phyloP scores from a whole-genome alignment of 768 basidiomycete genomes.

The Amanita pallidorosea region DNA sequence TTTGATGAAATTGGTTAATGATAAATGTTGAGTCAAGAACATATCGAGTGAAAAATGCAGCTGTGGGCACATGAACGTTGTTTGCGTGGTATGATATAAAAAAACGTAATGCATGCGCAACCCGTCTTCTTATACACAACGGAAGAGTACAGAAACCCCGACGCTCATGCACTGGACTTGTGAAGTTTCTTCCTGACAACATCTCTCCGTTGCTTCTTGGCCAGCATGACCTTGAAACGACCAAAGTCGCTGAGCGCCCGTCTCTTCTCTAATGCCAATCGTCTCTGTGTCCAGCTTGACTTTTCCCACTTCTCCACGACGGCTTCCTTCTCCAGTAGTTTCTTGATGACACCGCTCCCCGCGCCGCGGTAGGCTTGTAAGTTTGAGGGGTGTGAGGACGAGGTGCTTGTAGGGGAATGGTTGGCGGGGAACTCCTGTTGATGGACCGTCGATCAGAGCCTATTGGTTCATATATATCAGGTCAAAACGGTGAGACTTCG shows the following conservation, averaged over 20 bases:
- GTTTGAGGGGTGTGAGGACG: conserved; percentile 76
- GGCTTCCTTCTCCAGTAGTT: conserved; percentile 79
- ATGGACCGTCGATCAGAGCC: conserved; percentile 95
- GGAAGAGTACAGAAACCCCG: background rate
- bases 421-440: conserved; percentile 87
- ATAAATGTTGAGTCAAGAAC: too few relatives aligned
- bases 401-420: conserved; percentile 87
- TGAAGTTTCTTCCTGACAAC: conserved; percentile 57
- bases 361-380: conserved; percentile 78
- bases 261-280: conserved; percentile 62
- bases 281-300: conserved; percentile 83
- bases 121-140: background rate
- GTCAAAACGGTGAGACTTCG: background rate
- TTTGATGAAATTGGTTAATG: too few relatives aligned
- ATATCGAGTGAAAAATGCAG: too few relatives aligned
- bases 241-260: conserved; percentile 82
- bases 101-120: background rate
- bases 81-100: background rate
- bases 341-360: conserved; percentile 72
- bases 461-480: conserved; percentile 19
- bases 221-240: conserved; percentile 79
- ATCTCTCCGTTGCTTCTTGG: conserved; percentile 83
- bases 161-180: conserved; percentile 32
- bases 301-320: conserved; percentile 82
- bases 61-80: too few relatives aligned